Evolutionary conservation across 2,329 filamentous ascomycete genomes (phyloP), one percentile per base, ranked within the genome.

Genomic region (Ophiostoma himal-ulmi): DNA sequence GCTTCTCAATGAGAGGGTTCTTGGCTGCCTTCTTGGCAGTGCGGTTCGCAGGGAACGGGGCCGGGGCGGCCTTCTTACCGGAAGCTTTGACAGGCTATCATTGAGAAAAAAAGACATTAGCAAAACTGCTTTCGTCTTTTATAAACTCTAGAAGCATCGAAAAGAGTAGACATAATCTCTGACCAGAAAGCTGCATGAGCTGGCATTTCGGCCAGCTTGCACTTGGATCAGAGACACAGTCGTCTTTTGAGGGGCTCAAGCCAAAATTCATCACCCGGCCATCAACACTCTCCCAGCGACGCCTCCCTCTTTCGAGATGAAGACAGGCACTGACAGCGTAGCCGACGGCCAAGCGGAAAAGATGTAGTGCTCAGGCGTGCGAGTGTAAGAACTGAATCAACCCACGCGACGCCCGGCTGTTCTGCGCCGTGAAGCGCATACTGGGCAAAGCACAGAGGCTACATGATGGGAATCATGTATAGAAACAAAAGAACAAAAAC

Each of bases 91-190:
- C 92, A 91, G 95, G 93, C 95, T 98, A 87, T 98, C 94, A 98
- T 98, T 95, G 94, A 98, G 94, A 93, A 96, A 94, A 96, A 91
- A 96, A 93, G 95, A 91, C 85, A 93, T 96, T 91, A 97, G 93
- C 91, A 84, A 87, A 86, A 88, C 88, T 89, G 86, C 48, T 82
- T 30, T 30, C 80, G 86, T 91, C 90, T 73, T 60, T 90, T 88
- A 88, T 72, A 91, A 91, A 91, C 93, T 96, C 93, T 96, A 96
- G 84, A 90, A 95, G 91, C 86, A 52, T 71, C 82, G 67, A 69
- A 37, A 20, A 67, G 54, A 39, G 57, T 17, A 11, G 79, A 76
- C 78, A 30, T 10, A 20, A 37, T 57, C n/a, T 5, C 20, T 26
- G 5, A 60, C n/a, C 54, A 34, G 13, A 14, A n/a, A 10, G 22